Conservation (phyloP, 2,329 filamentous ascomycete genomes). For the Fusarium multiceps region DNA sequence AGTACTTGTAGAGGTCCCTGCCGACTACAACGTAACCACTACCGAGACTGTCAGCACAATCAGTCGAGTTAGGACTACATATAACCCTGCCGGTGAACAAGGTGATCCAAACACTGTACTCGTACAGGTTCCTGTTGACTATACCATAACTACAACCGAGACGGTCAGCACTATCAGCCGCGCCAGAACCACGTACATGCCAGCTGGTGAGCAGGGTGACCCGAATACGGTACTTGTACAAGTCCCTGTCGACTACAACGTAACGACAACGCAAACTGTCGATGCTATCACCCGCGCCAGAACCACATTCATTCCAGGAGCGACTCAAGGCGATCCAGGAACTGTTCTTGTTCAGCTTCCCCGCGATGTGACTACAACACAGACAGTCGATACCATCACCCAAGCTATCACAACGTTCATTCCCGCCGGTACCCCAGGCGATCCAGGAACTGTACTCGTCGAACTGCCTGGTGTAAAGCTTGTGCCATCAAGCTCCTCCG, state of each 20-base stretch:
- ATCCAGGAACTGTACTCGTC: not conserved
- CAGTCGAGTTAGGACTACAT: not conserved
- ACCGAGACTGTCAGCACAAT: conserved; percentile 10
- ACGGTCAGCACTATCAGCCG: not conserved
- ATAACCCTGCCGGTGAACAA: not conserved
- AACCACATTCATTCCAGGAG: no score
- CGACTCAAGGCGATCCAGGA: no score
- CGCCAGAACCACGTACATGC: no score
- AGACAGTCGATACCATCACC: conserved; percentile 3
- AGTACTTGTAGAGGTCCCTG: not conserved
- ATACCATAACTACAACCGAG: not conserved
- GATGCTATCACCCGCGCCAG: not conserved
- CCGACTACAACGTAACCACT: conserved; percentile 5
- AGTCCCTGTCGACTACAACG: not conserved
- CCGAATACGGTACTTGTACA: not conserved
- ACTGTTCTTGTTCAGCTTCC: conserved; percentile 21
- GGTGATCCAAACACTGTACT: no score
- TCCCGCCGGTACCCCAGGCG: not conserved
- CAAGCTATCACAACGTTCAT: not conserved
- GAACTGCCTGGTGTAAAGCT: not conserved
- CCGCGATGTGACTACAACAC: not conserved
- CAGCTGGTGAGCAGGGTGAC: not conserved
- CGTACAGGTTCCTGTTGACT: not conserved
- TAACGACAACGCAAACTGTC: not conserved
- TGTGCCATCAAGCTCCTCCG: not conserved